These are phyloP conservation scores for Kodamaea sagamina DNA, from an alignment of 805 yeast genomes.

Conservation along the genomic window DNA sequence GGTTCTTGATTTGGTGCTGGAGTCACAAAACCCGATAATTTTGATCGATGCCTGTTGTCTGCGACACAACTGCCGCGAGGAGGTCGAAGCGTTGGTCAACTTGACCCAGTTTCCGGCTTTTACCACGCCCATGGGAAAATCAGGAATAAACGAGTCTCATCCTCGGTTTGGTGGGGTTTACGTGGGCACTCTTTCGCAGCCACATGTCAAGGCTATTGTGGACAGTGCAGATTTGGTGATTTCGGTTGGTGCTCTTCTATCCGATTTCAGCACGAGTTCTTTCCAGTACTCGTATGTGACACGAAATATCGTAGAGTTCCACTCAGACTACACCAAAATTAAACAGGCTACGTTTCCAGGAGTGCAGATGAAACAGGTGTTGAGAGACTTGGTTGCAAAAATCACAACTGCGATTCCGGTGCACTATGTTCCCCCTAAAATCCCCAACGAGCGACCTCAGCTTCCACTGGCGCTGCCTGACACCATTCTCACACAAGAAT, in stretches of 20 bases:
- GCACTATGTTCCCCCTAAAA: constrained; percentile 7
- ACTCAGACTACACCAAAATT: constrained; percentile 24
- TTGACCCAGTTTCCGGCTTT: constrained; percentile 22
- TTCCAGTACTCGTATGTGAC: constrained; percentile 24
- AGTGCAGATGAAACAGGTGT: constrained; percentile 23
- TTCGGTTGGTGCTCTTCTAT: constrained; percentile 26
- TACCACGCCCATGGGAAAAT: constrained; percentile 29
- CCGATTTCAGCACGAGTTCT: constrained; percentile 28
- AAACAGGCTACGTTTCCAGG: constrained; percentile 20
- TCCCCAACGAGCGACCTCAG: neutral
- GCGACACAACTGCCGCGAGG: constrained; percentile 21
- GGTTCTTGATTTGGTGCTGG: constrained; percentile 9
- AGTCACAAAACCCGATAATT: constrained; percentile 22
- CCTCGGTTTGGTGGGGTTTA: constrained; percentile 25
- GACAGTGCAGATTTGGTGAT: constrained; percentile 25
- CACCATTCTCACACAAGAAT: constrained; percentile 24
- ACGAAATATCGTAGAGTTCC: constrained; percentile 26
- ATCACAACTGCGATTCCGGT: constrained; percentile 4
- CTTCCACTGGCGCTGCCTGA: neutral
- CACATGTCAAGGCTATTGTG: constrained; percentile 22
- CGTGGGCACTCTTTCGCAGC: constrained; percentile 27
- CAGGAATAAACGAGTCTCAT: constrained; percentile 23
- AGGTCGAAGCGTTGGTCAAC: constrained; percentile 21
- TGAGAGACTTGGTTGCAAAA: constrained; percentile 15
- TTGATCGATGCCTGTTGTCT: constrained; percentile 25